These are phyloP conservation scores for Pseudodiploospora longispora DNA, from an alignment of 2,329 filamentous ascomycete species.

Conservation along the genomic window DNA sequence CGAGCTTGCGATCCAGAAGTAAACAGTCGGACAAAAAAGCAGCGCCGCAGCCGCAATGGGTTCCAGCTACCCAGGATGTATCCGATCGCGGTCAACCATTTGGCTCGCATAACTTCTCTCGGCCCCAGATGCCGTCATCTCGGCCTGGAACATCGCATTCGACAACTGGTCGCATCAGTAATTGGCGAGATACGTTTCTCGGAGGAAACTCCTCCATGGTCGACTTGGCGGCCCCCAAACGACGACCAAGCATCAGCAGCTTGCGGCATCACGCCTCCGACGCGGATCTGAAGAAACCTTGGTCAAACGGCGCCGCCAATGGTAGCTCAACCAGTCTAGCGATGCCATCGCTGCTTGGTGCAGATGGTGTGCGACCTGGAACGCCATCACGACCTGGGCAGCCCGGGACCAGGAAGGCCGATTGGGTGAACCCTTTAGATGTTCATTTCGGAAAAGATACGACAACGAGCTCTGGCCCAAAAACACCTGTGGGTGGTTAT, in stretches of 20 bases:
- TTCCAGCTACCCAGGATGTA: constrained; percentile 24
- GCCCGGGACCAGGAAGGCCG: constrained; percentile 25
- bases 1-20: constrained; percentile 5
- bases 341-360: constrained; percentile 23
- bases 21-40: constrained; percentile 15
- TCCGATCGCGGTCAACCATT: constrained; percentile 29
- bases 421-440: constrained; percentile 41
- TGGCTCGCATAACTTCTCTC: constrained; percentile 24
- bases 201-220: constrained; percentile 37
- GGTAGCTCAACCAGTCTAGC: constrained; percentile 28
- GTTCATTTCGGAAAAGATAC: constrained; percentile 31
- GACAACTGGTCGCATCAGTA: constrained; percentile 13
- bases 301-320: constrained; percentile 21
- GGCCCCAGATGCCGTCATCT: constrained; percentile 23
- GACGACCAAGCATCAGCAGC: constrained; percentile 18
- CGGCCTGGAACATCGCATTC: constrained; percentile 33
- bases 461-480: constrained; percentile 14
- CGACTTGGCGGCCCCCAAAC: constrained; percentile 30
- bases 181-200: constrained; percentile 27
- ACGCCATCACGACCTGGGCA: constrained; percentile 15
- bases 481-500: constrained; percentile 5
- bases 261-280: constrained; percentile 30
- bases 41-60: constrained; percentile 17
- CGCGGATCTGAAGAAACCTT: constrained; percentile 25
- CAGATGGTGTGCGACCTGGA: constrained; percentile 21